Conservation (phyloP, 345 rosid species). For the Salix udensis region DNA sequence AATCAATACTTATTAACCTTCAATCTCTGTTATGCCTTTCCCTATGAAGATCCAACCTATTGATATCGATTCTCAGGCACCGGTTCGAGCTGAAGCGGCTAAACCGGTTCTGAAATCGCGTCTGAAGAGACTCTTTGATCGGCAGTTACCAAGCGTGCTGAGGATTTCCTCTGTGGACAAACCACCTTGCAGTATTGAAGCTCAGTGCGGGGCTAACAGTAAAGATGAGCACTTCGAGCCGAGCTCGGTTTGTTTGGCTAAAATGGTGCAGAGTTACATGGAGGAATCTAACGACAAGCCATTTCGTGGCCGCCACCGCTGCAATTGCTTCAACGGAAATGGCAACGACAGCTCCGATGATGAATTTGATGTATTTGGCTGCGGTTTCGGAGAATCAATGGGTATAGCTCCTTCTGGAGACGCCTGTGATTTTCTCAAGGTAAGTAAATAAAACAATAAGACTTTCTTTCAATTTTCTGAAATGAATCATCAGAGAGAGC, state of each 20-base stretch:
- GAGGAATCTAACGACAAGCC: constrained; percentile 79
- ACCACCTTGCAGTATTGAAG: not conserved
- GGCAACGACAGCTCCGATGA: constrained; percentile 77
- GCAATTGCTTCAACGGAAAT: constrained; percentile 92
- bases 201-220: constrained; percentile 7
- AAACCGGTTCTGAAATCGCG: constrained; percentile 29
- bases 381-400: constrained; percentile 38
- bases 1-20: not conserved
- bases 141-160: constrained; percentile 22
- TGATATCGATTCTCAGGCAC: constrained; percentile 19
- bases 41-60: constrained; percentile 34
- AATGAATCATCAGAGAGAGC: not conserved
- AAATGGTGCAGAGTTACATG: constrained; percentile 87
- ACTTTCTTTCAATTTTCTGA: not conserved
- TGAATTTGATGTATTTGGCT: constrained; percentile 55
- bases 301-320: constrained; percentile 65
- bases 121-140: constrained; percentile 28
- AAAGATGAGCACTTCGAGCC: constrained; percentile 69
- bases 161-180: constrained; percentile 26
- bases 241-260: constrained; percentile 74
- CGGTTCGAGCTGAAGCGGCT: constrained; percentile 14
- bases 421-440: constrained; percentile 65
- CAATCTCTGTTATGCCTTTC: not conserved
- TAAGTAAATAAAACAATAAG: constrained; percentile 16
- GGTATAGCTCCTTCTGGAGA: constrained; percentile 43